A percentile compares a stretch with the other conserved stretches of the same genome.
These are phyloP conservation scores for Puccinia novopanici DNA, from an alignment of 1,284 basidiomycete species.

Conservation along the genomic window DNA sequence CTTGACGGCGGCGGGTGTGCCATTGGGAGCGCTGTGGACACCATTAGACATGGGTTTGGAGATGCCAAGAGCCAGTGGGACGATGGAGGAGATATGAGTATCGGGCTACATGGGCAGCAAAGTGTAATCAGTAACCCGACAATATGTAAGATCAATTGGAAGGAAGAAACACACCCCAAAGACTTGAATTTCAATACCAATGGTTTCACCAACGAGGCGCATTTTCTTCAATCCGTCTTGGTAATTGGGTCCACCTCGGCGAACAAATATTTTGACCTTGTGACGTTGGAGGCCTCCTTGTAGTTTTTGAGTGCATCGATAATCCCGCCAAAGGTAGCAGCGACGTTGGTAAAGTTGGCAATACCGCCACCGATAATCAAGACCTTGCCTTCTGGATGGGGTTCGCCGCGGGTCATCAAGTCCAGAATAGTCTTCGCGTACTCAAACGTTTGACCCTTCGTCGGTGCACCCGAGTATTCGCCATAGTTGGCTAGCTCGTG, in stretches of 20 bases:
- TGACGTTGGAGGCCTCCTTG: conserved; percentile 80
- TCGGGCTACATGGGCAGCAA: conserved; percentile 81
- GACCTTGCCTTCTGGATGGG: conserved; percentile 85
- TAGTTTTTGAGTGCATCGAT: conserved; percentile 94
- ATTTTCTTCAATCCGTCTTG: conserved; percentile 99
- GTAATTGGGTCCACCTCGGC: conserved; percentile 98
- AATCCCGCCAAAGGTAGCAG: conserved; percentile 99
- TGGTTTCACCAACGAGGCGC: conserved; percentile 93
- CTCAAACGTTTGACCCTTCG: conserved; percentile 97
- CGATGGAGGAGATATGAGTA: conserved; percentile 97
- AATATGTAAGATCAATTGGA: neutral
- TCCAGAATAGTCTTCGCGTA: conserved; percentile 99
- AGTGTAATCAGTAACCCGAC: neutral
- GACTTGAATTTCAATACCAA: conserved; percentile 88
- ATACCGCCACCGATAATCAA: conserved; percentile 99
- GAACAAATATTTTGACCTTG: conserved; percentile 88
- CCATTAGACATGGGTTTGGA: conserved; percentile 61
- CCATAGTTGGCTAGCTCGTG: conserved; percentile 99
- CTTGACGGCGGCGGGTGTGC: conserved; percentile 39
- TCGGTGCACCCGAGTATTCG: conserved; percentile 98
- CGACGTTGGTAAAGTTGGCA: conserved; percentile 99
- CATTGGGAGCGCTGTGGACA: conserved; percentile 55
- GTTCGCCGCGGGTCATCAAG: conserved; percentile 86
- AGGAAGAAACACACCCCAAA: conserved; percentile 35
- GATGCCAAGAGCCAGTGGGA: conserved; percentile 91